These are phyloP conservation scores for Candida labiduridarum DNA, from an alignment of 1,139 yeast genomes.

Conservation along the genomic window DNA sequence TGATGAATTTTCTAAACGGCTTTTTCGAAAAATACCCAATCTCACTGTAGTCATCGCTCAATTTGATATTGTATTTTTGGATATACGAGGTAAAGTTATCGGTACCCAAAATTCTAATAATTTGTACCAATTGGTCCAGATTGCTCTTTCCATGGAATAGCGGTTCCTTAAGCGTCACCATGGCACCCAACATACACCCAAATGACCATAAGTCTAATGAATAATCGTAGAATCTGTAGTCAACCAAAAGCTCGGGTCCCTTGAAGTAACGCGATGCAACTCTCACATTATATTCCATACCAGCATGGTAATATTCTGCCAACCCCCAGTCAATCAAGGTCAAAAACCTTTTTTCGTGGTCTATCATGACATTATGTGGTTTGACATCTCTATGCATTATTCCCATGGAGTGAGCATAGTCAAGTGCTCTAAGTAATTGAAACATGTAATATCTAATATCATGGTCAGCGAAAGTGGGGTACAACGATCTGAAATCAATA, in stretches of 20 bases:
- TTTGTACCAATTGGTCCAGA: slow-evolving; percentile 93
- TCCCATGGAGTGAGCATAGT: slow-evolving; percentile 95
- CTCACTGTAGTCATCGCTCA: slow-evolving; percentile 83
- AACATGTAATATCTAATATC: slow-evolving; percentile 90
- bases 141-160: slow-evolving; percentile 97
- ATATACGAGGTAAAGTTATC: slow-evolving; percentile 76
- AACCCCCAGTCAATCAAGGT: slow-evolving; percentile 98
- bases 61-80: slow-evolving; percentile 70
- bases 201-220: slow-evolving; percentile 95
- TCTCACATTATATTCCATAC: slow-evolving; percentile 92
- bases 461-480: slow-evolving; percentile 82
- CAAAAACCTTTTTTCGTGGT: slow-evolving; percentile 70
- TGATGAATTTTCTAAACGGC: slow-evolving; percentile 87
- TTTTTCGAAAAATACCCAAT: slow-evolving; percentile 78
- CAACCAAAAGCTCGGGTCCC: slow-evolving; percentile 96
- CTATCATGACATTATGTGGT: slow-evolving; percentile 98
- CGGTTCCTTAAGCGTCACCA: slow-evolving; percentile 94
- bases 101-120: slow-evolving; percentile 91
- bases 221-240: slow-evolving; percentile 90
- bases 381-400: slow-evolving; percentile 98
- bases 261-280: slow-evolving; percentile 98
- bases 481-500: slow-evolving; percentile 85
- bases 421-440: slow-evolving; percentile 86
- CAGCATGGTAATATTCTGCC: slow-evolving; percentile 96
- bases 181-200: slow-evolving; percentile 98